phyloP scores from a whole-genome alignment of 108 stramenopile species.

The Aureococcus anophagefferens region DNA sequence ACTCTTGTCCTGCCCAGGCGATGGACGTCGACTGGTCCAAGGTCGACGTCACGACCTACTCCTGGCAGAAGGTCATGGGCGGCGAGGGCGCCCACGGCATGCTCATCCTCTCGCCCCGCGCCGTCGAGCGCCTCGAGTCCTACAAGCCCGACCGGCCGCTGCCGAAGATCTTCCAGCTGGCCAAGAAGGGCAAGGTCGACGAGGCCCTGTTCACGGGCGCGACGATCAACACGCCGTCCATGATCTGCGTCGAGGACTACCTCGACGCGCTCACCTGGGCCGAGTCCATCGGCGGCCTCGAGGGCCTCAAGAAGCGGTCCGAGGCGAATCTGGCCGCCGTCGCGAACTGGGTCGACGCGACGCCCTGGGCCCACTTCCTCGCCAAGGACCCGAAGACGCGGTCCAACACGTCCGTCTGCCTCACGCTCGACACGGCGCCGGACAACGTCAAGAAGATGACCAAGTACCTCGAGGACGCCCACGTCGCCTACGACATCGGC shows the following conservation, averaged over 20 bases:
- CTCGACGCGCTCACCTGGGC: constrained; percentile 95
- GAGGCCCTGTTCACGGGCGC: constrained; percentile 87
- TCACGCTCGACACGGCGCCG: constrained; percentile 75
- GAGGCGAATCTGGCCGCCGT: constrained; percentile 79
- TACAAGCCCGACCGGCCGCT: constrained; percentile 90
- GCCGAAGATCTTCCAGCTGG: constrained; percentile 98
- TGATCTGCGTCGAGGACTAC: constrained; percentile 99
- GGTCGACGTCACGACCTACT: constrained; percentile 96
- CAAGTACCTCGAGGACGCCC: constrained; percentile 76
- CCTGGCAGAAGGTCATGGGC: constrained; percentile 99
- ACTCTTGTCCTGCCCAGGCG: too few relatives aligned
- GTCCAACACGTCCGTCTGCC: constrained; percentile 92
- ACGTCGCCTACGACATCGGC: constrained; percentile 93
- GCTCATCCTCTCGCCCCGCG: constrained; percentile 85
- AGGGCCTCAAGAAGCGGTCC: constrained; percentile 79
- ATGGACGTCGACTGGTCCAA: constrained; percentile 90
- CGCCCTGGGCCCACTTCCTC: constrained; percentile 83
- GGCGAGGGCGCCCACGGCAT: constrained; percentile 99
- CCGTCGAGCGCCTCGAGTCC: constrained; percentile 92
- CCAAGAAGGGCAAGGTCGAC: constrained; percentile 94
- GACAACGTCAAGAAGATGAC: constrained; percentile 94
- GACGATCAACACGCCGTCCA: constrained; percentile 99
- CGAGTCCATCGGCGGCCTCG: constrained; percentile 77
- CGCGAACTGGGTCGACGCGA: constrained; percentile 85
- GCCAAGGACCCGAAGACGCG: constrained; percentile 87